phyloP scores from a whole-genome alignment of 495 filamentous ascomycete species.

The Daldinia vernicosa region DNA sequence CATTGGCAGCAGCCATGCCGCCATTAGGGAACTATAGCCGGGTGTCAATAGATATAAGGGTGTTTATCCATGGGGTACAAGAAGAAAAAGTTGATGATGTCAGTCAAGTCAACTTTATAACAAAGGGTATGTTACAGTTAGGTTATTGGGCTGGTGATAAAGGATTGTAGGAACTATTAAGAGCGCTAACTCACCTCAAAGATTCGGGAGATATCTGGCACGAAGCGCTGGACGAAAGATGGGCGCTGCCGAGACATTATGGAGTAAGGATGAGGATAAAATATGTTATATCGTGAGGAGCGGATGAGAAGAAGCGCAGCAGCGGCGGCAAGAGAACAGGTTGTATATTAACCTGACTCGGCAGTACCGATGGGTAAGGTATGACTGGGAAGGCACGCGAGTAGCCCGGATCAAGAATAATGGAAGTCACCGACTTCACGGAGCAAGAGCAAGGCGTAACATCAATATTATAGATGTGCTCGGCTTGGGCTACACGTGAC shows the following conservation, averaged over 20 bases:
- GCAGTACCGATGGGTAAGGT: background rate
- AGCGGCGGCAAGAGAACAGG: background rate
- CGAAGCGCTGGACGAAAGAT: slow-evolving; percentile 21
- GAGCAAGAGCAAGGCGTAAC: background rate
- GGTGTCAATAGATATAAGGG: background rate
- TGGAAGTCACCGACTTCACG: background rate
- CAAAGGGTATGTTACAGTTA: background rate
- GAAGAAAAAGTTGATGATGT: background rate
- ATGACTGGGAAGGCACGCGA: background rate
- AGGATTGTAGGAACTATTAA: background rate
- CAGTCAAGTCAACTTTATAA: background rate
- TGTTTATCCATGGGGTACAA: background rate
- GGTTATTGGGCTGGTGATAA: background rate
- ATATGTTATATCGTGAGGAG: background rate
- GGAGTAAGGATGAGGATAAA: background rate
- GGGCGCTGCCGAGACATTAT: slow-evolving; percentile 20
- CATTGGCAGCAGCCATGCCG: slow-evolving; percentile 16
- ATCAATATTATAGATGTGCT: background rate
- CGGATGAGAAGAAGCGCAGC: background rate
- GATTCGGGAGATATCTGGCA: slow-evolving; percentile 34
- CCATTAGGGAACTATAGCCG: slow-evolving; percentile 17
- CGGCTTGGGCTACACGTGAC: background rate
- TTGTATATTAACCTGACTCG: background rate
- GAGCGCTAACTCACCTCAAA: slow-evolving; percentile 24
- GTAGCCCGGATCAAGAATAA: background rate